Conservation (phyloP, 352 stramenopile genomes). For the Globisporangium cederbergense region DNA sequence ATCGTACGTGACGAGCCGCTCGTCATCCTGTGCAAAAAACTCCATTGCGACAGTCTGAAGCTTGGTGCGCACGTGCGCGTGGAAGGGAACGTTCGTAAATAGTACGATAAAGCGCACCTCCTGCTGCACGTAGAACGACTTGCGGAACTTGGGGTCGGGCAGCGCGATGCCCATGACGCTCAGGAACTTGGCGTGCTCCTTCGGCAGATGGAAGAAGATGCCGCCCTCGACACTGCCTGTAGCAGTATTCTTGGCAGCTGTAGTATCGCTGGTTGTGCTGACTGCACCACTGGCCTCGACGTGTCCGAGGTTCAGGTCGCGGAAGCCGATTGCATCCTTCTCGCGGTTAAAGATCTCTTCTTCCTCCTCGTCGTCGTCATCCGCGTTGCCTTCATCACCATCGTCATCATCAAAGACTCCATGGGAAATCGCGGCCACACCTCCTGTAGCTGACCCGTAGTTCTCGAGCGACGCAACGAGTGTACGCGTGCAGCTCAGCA, state of each 20-base stretch:
- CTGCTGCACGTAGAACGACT: constrained; percentile 40
- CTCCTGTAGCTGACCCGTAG: constrained; percentile 7
- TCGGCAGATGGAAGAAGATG: constrained; percentile 51
- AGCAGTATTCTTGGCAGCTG: neutral
- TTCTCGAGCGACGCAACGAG: constrained; percentile 24
- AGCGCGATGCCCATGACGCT: constrained; percentile 48
- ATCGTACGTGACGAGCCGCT: constrained; percentile 20
- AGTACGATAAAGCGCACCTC: constrained; percentile 49
- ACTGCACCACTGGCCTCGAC: neutral
- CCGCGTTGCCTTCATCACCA: constrained; percentile 15
- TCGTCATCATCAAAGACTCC: constrained; percentile 19
- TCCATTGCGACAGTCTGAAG: constrained; percentile 27
- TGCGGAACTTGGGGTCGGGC: constrained; percentile 30
- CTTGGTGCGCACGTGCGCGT: constrained; percentile 32
- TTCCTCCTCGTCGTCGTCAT: constrained; percentile 44
- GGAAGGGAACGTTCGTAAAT: constrained; percentile 43
- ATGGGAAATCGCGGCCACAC: constrained; percentile 7
- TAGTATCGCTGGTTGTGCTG: neutral
- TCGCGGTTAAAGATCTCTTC: constrained; percentile 77
- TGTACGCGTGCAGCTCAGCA: constrained; percentile 24
- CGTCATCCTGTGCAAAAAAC: constrained; percentile 32
- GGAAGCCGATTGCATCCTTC: constrained; percentile 36
- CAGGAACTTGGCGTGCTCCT: constrained; percentile 13
- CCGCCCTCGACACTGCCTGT: constrained; percentile 19
- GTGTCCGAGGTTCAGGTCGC: constrained; percentile 22